A percentile compares a stretch with the other conserved stretches of the same genome.
phyloP scores from a whole-genome alignment of 345 rosid species.

The Gossypium mustelinum region DNA sequence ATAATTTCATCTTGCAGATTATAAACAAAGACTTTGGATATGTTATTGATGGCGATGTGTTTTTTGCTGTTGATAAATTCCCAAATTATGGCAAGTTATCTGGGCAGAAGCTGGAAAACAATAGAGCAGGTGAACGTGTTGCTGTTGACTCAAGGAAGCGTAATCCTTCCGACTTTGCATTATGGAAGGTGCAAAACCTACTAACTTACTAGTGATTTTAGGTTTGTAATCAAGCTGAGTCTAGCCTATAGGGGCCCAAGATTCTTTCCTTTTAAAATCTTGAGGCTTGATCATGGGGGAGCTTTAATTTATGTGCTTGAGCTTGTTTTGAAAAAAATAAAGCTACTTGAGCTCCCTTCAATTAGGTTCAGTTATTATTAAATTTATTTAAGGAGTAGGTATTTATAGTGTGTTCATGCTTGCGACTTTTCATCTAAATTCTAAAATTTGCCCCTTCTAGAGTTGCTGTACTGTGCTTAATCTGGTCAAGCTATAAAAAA shows the following conservation, averaged over 20 bases:
- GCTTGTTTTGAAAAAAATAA: too few relatives aligned
- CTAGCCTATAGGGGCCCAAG: background rate
- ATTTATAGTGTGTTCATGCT: background rate
- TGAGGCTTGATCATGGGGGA: background rate
- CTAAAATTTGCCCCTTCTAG: background rate
- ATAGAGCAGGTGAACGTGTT: conserved; percentile 82
- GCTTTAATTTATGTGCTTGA: background rate
- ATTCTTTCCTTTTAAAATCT: background rate
- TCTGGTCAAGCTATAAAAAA: background rate
- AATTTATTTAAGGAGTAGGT: background rate
- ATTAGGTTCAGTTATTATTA: background rate
- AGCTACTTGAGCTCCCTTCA: background rate
- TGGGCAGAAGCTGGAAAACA: conserved; percentile 65
- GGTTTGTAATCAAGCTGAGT: background rate
- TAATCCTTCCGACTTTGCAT: conserved; percentile 85
- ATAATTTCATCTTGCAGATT: conserved; percentile 46
- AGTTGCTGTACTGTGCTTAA: background rate
- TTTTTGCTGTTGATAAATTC: conserved; percentile 66
- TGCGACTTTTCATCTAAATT: background rate
- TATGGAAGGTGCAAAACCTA: conserved; percentile 67
- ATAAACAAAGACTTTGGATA: conserved; percentile 70
- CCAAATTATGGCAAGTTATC: conserved; percentile 74
- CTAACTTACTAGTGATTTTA: background rate
- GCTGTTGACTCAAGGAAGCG: conserved; percentile 79
- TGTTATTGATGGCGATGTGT: conserved; percentile 71